Evolutionary conservation across 805 yeast species (phyloP).

Genomic region (Saccharomyces eubayanus): DNA sequence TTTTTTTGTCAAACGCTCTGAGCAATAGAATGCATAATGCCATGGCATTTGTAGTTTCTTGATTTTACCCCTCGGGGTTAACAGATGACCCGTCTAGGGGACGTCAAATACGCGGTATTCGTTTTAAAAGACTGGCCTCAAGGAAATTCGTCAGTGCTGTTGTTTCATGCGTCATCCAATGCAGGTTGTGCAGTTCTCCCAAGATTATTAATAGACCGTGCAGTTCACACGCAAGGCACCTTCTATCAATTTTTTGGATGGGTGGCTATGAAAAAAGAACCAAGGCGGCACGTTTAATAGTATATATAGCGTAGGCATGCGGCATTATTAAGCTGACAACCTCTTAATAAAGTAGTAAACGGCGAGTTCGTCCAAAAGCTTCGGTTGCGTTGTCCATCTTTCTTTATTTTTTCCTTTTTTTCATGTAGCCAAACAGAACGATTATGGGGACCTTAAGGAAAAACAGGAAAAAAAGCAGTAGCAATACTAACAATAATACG

Average conservation of each 20-base stretch:
- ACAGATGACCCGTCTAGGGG: background rate
- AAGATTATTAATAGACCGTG: background rate
- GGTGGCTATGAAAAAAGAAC: background rate
- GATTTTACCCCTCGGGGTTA: background rate
- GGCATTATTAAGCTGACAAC: background rate
- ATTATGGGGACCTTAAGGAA: background rate
- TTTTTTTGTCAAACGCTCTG: constrained; percentile 33
- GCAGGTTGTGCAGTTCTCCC: background rate
- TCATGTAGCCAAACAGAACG: background rate
- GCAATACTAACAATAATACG: background rate
- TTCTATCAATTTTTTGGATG: background rate
- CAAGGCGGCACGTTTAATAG: background rate
- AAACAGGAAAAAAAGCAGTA: background rate
- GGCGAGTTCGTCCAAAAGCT: background rate
- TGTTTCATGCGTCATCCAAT: background rate
- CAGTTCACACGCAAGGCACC: background rate
- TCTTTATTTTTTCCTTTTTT: background rate
- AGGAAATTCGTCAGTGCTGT: background rate
- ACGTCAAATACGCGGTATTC: too few species aligned
- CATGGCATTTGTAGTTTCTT: background rate
- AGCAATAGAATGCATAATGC: constrained; percentile 3
- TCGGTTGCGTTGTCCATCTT: background rate
- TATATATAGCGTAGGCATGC: background rate
- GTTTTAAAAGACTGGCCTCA: too few species aligned
- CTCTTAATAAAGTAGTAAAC: background rate